These are phyloP conservation scores for Lipomyces japonicus DNA, from an alignment of 805 yeast genomes.

Conservation along the genomic window DNA sequence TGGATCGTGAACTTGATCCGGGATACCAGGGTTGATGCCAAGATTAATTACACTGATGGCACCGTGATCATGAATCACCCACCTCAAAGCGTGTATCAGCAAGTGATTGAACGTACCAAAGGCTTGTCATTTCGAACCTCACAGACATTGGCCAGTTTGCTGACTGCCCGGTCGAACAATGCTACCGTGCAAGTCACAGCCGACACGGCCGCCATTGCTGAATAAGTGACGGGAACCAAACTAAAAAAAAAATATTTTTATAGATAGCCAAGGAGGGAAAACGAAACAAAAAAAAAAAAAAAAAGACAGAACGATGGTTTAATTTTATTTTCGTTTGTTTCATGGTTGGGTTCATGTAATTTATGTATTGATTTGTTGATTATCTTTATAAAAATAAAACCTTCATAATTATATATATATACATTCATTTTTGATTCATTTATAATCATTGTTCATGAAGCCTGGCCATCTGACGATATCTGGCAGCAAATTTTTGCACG, in stretches of 20 bases:
- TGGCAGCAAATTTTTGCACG: constrained; percentile 31
- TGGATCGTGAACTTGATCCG: constrained; percentile 51
- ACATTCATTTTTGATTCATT: too few relatives aligned
- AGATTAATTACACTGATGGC: constrained; percentile 51
- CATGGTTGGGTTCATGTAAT: too few relatives aligned
- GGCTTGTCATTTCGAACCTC: constrained; percentile 57
- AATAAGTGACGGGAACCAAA: background rate
- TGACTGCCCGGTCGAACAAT: constrained; percentile 25
- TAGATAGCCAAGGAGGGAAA: too few relatives aligned
- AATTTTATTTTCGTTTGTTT: too few relatives aligned
- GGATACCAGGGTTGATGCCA: constrained; percentile 52
- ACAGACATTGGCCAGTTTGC: constrained; percentile 49
- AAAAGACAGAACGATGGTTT: too few relatives aligned
- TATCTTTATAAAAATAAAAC: background rate
- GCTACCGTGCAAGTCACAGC: background rate
- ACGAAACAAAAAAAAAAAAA: too few relatives aligned
- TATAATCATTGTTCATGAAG: too few relatives aligned
- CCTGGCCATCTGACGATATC: constrained; percentile 13
- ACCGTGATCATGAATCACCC: constrained; percentile 54
- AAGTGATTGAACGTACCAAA: constrained; percentile 65
- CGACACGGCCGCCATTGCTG: background rate
- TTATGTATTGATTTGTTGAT: too few relatives aligned
- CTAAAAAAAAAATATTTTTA: background rate
- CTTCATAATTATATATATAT: too few relatives aligned
- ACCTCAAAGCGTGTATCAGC: constrained; percentile 57